Base-by-base conservation (phyloP, 805 yeast species). In the Wickerhamomyces alni region DNA sequence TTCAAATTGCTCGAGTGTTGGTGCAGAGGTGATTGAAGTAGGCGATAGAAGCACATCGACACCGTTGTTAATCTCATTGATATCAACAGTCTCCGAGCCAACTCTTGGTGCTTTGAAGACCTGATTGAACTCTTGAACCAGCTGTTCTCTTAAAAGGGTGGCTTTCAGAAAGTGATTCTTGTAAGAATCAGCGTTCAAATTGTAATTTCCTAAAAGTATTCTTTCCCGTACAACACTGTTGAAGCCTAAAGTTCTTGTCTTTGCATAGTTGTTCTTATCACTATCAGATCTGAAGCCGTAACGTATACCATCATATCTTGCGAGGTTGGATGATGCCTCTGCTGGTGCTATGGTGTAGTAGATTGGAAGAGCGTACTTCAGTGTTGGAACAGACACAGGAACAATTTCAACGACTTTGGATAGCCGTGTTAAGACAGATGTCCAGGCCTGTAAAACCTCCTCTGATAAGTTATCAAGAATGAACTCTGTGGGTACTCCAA, bases 281-380 rank as follows among this genome's bases (percentile, higher is more conserved):
- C 48, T 44, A 24, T 54, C 59, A 1, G 72, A 66, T 29, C 84
- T 66, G 40, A 54, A 61, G 0, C 98, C 98, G 56, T 82, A 93
- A 40, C 97, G 68, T 17, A 89, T 66, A 3, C 99, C 99, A 61
- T 93, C 99, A 55, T 74, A 93, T 25, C 97, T 69, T 1, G 96
- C 75, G 36, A 93, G 69, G 55, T 93, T 93, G 0, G 98, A 91
- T 1, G 94, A 81, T 0, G 97, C 98, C 55, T 93, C 99, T 0
- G 96, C 84, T 0, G 96, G 84, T 2, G 93, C 89, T 28, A 94
- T 51, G 0, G 96, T 84, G 57, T 85, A 91, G 60, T 93, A 93
- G 0, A 87, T 75, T 21, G 94, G 88, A 15, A 93, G 62, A 19
- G 89, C 72, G 39, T 70, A 63, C 42, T 72, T 72, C 9, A 88